Base-by-base conservation (phyloP, 2,329 filamentous ascomycete species). In the Colletotrichum costaricense region DNA sequence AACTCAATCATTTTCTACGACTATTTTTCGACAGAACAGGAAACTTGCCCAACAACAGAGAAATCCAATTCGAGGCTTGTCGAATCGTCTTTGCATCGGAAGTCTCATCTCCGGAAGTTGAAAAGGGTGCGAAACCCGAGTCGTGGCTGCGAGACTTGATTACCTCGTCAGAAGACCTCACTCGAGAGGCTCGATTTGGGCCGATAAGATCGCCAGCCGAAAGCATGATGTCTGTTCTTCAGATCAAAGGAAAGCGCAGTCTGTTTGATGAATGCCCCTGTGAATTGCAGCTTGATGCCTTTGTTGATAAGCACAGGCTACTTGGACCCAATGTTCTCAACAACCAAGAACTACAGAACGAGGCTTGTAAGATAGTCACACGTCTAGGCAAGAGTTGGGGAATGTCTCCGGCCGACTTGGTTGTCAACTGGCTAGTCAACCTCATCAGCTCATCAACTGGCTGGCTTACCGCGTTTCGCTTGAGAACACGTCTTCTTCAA, bases 1-100 rank as follows among this genome's bases (percentile, higher is more conserved):
- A 82, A 22, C 67, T 84, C 0, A 76, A 80, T 5, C 77, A 79
- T 14, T 80, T 76, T n/a, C 74, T 78, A 67, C 75, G 77, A 3
- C 74, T 74, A 2, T 77, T 77, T 14, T 71, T 75, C 14, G 78
- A 81, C 16, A 65, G 26, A 0, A 74, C 76, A 0, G 75, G 76
- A 1, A 69, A 33, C 1, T 28, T 78, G 3, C 79, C 79, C 0
- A 73, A 66, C 8, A 65, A 77, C 0, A 69, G 76, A 1, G 75
- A 69, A 3, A 72, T 81, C 0, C 78, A 80, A 8, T 42, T 76
- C 0, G 78, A 79, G 42, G 76, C 77, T 9, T 80, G 78, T 16
- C 76, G 75, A 1, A 76, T 81, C 2, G 75, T 81, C 2, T 78
- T 80, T 24, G 78, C 78, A 0, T 78, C 79, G 0, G 77, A 81